phyloP scores from a whole-genome alignment of 2,329 filamentous ascomycete species.

The Aspergillus sp. region DNA sequence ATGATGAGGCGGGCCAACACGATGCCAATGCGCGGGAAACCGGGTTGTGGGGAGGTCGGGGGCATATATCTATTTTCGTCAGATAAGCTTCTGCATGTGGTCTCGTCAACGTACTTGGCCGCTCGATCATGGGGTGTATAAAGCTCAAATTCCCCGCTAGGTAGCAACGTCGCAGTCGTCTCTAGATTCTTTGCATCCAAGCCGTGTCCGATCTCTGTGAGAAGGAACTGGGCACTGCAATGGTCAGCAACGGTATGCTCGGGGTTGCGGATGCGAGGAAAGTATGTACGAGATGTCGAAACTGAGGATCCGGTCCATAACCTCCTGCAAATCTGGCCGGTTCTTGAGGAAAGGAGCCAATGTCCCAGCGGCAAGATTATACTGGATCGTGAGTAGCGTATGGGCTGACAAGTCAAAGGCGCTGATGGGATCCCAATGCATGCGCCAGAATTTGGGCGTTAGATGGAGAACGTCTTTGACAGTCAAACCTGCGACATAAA shows the following conservation, averaged over 20 bases:
- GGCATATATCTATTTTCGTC: slow-evolving; percentile 22
- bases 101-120: slow-evolving; percentile 36
- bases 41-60: slow-evolving; percentile 15
- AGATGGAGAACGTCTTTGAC: slow-evolving; percentile 11
- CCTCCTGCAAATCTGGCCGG: slow-evolving; percentile 16
- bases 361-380: slow-evolving; percentile 23
- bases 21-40: slow-evolving; percentile 18
- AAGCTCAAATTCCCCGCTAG: slow-evolving; percentile 35
- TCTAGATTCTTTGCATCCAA: slow-evolving; percentile 42
- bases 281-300: slow-evolving; percentile 27
- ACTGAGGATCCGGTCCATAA: slow-evolving; percentile 19
- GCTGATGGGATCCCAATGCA: slow-evolving; percentile 8
- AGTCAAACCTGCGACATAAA: too few species aligned
- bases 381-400: slow-evolving; percentile 22
- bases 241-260: too few species aligned
- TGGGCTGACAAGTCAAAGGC: slow-evolving; percentile 4
- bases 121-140: slow-evolving; percentile 32
- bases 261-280: too few species aligned
- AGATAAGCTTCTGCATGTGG: not conserved
- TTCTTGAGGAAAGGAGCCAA: slow-evolving; percentile 18
- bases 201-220: slow-evolving; percentile 44
- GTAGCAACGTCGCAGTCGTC: slow-evolving; percentile 36
- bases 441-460: slow-evolving; percentile 6
- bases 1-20: slow-evolving; percentile 23
- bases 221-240: slow-evolving; percentile 35